Conservation (phyloP, 768 basidiomycete species). For the Rhodocollybia butyracea region DNA sequence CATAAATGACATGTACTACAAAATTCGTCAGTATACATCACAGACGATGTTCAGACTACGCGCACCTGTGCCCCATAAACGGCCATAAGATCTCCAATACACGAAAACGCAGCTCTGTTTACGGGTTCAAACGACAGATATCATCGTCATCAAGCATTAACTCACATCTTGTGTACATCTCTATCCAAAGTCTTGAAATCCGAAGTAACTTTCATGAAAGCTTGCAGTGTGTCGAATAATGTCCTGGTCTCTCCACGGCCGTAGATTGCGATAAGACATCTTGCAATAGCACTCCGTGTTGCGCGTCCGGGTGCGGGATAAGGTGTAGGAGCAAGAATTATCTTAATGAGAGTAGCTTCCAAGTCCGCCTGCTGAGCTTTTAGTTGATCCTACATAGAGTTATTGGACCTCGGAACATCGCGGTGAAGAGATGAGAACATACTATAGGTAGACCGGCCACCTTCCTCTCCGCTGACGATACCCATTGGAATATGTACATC, state of each 20-base stretch:
- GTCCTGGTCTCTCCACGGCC: slow-evolving; percentile 77
- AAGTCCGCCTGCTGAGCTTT: slow-evolving; percentile 61
- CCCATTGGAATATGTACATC: slow-evolving; percentile 83
- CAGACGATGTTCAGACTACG: not conserved
- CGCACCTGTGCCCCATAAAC: slow-evolving; percentile 80
- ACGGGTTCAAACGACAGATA: slow-evolving; percentile 6
- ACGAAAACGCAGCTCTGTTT: slow-evolving; percentile 75
- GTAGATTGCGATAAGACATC: slow-evolving; percentile 76
- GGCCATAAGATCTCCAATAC: slow-evolving; percentile 87
- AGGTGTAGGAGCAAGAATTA: slow-evolving; percentile 58
- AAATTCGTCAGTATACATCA: not conserved
- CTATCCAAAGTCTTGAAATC: slow-evolving; percentile 68
- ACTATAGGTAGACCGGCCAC: slow-evolving; percentile 51
- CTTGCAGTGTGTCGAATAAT: slow-evolving; percentile 83
- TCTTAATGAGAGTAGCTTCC: slow-evolving; percentile 62
- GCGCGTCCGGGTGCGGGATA: slow-evolving; percentile 89
- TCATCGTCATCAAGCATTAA: not conserved
- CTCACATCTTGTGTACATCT: slow-evolving; percentile 68
- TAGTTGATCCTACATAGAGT: slow-evolving; percentile 51
- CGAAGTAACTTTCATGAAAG: slow-evolving; percentile 67
- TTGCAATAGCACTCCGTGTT: slow-evolving; percentile 70
- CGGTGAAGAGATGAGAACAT: slow-evolving; percentile 22
- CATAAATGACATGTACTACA: slow-evolving; percentile 93
- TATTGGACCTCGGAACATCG: not conserved
- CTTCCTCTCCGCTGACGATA: slow-evolving; percentile 60